Percentiles rank a stretch among this genome's conserved stretches.
Conservation (phyloP, 345 rosid genomes). For the Rhodomyrtus tomentosa region DNA sequence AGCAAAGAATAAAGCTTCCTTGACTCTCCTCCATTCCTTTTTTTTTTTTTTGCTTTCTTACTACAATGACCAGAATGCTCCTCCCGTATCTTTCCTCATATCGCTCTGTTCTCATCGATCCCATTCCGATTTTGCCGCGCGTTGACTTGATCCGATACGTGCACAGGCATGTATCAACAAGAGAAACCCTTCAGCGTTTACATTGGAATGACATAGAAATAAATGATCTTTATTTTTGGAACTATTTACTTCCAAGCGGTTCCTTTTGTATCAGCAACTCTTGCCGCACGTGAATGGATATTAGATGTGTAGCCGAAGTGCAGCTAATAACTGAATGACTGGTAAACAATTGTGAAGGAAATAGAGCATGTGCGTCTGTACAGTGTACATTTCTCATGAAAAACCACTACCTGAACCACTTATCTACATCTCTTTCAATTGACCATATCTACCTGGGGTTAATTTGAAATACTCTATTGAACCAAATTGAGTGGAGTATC, state of each 20-base stretch:
- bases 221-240: neutral
- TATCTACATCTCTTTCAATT: neutral
- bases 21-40: neutral
- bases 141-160: neutral
- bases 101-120: too few species aligned
- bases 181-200: neutral
- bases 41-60: neutral
- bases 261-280: neutral
- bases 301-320: neutral
- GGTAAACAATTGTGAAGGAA: neutral
- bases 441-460: constrained; percentile 8
- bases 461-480: constrained; percentile 59
- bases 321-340: neutral
- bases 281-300: neutral
- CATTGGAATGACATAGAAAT: neutral
- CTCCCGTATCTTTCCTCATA: neutral
- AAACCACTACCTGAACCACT: neutral
- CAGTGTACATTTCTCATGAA: neutral
- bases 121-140: neutral
- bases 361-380: neutral
- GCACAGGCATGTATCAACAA: neutral
- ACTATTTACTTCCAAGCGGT: too few species aligned
- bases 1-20: neutral
- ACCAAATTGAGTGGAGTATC: constrained; percentile 94
- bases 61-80: neutral